Evolutionary conservation across 2,329 filamentous ascomycete genomes (phyloP).

Genomic region (Pseudogymnoascus verrucosus): DNA sequence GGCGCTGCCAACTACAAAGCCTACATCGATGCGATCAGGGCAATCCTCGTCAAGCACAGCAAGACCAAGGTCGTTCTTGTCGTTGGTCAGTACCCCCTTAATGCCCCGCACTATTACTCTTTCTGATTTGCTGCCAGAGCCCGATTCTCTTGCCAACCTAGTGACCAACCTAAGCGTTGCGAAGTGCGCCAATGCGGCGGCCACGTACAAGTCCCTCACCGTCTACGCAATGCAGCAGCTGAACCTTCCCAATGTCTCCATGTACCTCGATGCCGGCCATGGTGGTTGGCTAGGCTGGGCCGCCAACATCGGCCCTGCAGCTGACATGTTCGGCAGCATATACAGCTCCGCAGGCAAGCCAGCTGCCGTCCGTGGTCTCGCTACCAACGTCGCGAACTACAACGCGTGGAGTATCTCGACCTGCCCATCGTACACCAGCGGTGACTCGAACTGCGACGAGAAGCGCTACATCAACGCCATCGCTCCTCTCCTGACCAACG

Average conservation of each 20-base stretch:
- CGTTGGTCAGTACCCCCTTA: constrained; percentile 32
- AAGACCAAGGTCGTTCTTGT: constrained; percentile 41
- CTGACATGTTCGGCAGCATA: constrained; percentile 38
- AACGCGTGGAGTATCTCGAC: constrained; percentile 42
- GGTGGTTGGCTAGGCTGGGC: constrained; percentile 58
- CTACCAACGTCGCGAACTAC: constrained; percentile 52
- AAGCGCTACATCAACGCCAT: constrained; percentile 43
- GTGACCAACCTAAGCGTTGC: constrained; percentile 49
- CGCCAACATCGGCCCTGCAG: constrained; percentile 47
- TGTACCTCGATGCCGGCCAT: constrained; percentile 58
- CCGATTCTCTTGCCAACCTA: constrained; percentile 55
- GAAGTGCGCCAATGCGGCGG: constrained; percentile 46
- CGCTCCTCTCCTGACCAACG: constrained; percentile 37
- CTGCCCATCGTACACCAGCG: constrained; percentile 33
- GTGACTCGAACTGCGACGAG: constrained; percentile 45
- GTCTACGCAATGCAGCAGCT: constrained; percentile 48
- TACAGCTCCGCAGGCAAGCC: constrained; percentile 40
- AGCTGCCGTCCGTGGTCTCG: constrained; percentile 41
- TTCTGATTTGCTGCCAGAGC: constrained; percentile 34
- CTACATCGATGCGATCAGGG: constrained; percentile 47
- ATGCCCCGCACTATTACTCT: background rate
- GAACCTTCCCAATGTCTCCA: constrained; percentile 52
- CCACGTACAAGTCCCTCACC: constrained; percentile 46
- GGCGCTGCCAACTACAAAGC: constrained; percentile 42
- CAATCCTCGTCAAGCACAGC: constrained; percentile 44